phyloP scores from a whole-genome alignment of 2,329 filamentous ascomycete genomes.

The Fusarium decemcellulare region DNA sequence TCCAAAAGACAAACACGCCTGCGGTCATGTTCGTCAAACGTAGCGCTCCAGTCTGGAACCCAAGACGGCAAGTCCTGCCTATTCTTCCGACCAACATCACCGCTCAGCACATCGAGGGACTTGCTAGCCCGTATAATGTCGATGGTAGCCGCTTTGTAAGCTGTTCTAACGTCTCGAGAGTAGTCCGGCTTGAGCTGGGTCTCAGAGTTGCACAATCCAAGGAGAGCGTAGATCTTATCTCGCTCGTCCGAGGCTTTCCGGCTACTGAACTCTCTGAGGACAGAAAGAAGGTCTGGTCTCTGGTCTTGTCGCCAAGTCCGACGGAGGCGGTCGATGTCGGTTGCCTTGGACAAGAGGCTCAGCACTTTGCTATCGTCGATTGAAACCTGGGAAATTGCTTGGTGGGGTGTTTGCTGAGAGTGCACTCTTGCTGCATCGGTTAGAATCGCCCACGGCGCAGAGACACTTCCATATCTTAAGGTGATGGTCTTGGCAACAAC shows the following conservation, averaged over 20 bases:
- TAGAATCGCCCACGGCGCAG: not conserved
- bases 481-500: not conserved
- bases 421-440: not conserved
- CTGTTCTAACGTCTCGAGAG: not conserved
- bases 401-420: no score
- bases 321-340: not conserved
- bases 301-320: not conserved
- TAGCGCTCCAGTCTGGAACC: constrained; percentile 6
- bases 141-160: not conserved
- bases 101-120: not conserved
- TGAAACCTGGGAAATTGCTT: not conserved
- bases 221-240: constrained; percentile 5
- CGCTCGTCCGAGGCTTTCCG: not conserved
- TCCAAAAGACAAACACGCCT: not conserved
- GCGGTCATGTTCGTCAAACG: not conserved
- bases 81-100: constrained; percentile 2
- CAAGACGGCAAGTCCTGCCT: not conserved
- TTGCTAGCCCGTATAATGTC: not conserved
- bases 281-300: not conserved
- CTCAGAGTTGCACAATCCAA: not conserved
- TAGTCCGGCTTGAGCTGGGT: not conserved
- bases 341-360: not conserved
- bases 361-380: not conserved
- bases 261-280: constrained; percentile 1
- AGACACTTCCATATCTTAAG: not conserved